Evolutionary conservation across 768 basidiomycete species (phyloP).

Genomic region (Mycena amicta): DNA sequence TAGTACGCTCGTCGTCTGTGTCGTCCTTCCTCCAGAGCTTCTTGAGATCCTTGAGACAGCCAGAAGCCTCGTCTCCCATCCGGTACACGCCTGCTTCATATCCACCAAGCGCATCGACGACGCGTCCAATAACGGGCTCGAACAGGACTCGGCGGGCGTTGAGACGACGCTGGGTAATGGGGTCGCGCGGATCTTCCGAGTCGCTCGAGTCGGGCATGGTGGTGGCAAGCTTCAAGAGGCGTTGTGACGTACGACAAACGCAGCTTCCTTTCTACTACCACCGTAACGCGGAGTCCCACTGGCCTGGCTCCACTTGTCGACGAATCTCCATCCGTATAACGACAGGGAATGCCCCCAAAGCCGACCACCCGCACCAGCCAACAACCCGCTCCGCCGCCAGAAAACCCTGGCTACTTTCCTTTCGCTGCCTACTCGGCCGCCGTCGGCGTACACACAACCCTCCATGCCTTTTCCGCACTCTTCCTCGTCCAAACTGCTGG

Average conservation of each 20-base stretch:
- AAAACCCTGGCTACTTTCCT: slow-evolving; percentile 38
- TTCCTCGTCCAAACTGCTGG: slow-evolving; percentile 68
- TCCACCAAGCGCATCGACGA: slow-evolving; percentile 82
- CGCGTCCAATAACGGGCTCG: slow-evolving; percentile 67
- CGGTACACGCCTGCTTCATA: slow-evolving; percentile 66
- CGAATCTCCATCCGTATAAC: too few species aligned
- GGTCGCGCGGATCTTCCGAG: slow-evolving; percentile 16
- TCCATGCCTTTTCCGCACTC: slow-evolving; percentile 66
- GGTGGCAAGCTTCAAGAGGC: too few species aligned
- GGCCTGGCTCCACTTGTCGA: too few species aligned
- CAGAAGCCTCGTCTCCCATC: slow-evolving; percentile 79
- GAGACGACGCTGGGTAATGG: slow-evolving; percentile 10
- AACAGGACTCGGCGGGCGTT: slow-evolving; percentile 50
- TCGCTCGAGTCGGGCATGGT: slow-evolving; percentile 20
- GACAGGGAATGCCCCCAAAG: background rate
- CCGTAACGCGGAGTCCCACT: too few species aligned
- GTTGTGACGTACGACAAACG: too few species aligned
- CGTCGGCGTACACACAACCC: slow-evolving; percentile 66
- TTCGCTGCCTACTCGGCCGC: slow-evolving; percentile 64
- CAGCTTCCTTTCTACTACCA: too few species aligned
- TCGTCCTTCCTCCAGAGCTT: slow-evolving; percentile 96
- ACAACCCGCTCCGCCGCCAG: background rate
- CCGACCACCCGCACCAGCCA: background rate
- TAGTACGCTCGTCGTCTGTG: slow-evolving; percentile 93
- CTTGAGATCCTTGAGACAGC: slow-evolving; percentile 92